Evolutionary conservation across 768 basidiomycete genomes (phyloP).

Genomic region (Leccinum fibrillosum): DNA sequence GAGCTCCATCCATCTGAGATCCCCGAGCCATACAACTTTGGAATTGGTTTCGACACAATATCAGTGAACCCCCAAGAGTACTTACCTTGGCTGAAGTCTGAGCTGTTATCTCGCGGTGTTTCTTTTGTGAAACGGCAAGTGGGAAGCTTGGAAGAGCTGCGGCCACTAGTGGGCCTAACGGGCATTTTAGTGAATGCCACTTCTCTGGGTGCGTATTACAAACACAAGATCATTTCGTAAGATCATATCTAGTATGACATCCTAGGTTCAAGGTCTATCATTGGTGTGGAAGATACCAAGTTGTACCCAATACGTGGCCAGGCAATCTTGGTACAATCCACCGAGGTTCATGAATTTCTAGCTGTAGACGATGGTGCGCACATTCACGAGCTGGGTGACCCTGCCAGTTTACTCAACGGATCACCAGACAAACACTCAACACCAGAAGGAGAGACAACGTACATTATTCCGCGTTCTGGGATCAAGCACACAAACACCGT

Average conservation of each 20-base stretch:
- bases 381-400: background rate
- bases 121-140: constrained; percentile 42
- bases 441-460: constrained; percentile 36
- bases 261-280: constrained; percentile 63
- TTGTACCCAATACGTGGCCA: constrained; percentile 83
- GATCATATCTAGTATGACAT: background rate
- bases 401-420: background rate
- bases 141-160: constrained; percentile 44
- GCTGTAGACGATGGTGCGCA: constrained; percentile 25
- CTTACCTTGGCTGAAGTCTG: constrained; percentile 44
- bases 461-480: constrained; percentile 63
- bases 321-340: constrained; percentile 71
- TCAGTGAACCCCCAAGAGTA: constrained; percentile 51
- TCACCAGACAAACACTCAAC: constrained; percentile 12
- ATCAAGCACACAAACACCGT: constrained; percentile 38
- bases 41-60: constrained; percentile 44
- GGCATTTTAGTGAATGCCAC: constrained; percentile 56
- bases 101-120: constrained; percentile 39
- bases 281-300: constrained; percentile 76
- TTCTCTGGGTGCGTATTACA: constrained; percentile 42
- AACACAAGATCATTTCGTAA: background rate
- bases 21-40: constrained; percentile 33
- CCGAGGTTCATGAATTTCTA: constrained; percentile 47
- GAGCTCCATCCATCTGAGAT: constrained; percentile 33
- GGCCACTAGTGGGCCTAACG: constrained; percentile 33